Evolutionary conservation across 2,329 filamentous ascomycete genomes (phyloP).

Genomic region (Onygenales sp.): DNA sequence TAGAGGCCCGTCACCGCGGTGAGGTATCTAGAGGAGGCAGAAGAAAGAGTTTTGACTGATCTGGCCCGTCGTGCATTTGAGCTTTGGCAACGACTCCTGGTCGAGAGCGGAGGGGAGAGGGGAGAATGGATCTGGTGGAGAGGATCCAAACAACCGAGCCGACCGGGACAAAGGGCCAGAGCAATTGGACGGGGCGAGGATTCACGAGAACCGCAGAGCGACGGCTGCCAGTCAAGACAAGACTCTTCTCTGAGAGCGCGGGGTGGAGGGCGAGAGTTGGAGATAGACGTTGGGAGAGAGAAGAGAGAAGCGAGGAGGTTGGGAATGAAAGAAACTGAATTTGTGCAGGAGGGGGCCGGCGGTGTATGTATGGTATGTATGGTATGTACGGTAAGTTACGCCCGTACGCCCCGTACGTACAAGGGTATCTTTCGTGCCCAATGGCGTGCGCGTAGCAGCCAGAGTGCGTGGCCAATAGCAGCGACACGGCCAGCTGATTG

Average conservation of each 20-base stretch:
- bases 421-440: neutral
- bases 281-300: neutral
- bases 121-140: neutral
- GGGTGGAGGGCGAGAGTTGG: neutral
- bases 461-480: neutral
- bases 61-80: conserved; percentile 36
- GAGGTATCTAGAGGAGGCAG: conserved; percentile 32
- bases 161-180: neutral
- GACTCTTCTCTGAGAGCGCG: neutral
- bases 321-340: neutral
- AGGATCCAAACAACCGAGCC: neutral
- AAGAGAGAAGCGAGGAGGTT: conserved; percentile 8
- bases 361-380: neutral
- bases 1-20: conserved; percentile 33
- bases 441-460: neutral
- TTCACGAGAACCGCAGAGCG: neutral
- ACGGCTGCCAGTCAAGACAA: conserved; percentile 1
- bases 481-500: neutral
- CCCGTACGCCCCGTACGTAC: neutral
- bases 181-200: neutral
- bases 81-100: conserved; percentile 18
- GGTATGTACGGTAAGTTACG: neutral
- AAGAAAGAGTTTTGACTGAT: conserved; percentile 28
- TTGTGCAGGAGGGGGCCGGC: neutral
- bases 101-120: neutral